Conservation (phyloP, 352 stramenopile genomes). For the Globisporangium barbulae region DNA sequence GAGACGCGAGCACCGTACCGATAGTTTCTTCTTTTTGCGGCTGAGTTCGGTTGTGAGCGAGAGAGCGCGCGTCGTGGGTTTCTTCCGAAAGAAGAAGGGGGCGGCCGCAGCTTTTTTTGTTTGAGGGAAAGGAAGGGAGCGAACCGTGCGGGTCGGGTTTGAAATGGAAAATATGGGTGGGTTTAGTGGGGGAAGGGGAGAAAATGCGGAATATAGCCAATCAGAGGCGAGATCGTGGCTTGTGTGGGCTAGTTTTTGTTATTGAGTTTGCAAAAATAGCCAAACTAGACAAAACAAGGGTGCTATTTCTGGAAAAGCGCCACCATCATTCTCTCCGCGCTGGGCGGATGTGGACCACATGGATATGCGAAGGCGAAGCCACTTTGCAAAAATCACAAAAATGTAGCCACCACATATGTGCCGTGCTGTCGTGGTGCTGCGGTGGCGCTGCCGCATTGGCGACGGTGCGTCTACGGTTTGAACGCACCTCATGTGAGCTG, state of each 20-base stretch:
- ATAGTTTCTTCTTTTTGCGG: conserved; percentile 14
- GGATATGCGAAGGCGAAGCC: conserved; percentile 8
- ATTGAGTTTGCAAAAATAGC: not conserved
- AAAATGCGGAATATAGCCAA: conserved; percentile 6
- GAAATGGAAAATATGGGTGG: conserved; percentile 7
- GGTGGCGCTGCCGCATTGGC: not conserved
- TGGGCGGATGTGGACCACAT: conserved; percentile 10
- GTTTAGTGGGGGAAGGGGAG: not conserved
- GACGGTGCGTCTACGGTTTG: not conserved
- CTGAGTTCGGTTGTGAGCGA: conserved; percentile 17
- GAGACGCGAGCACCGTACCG: not conserved
- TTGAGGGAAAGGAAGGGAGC: conserved; percentile 7
- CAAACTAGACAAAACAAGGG: not conserved
- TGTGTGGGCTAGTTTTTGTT: not conserved
- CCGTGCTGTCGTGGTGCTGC: not conserved
- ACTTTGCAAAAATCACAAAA: conserved; percentile 1
- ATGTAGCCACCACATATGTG: conserved; percentile 12
- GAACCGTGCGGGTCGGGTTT: not conserved
- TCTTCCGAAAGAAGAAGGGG: conserved; percentile 16
- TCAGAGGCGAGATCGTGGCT: conserved; percentile 10
- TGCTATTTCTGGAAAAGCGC: conserved; percentile 4
- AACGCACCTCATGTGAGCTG: not conserved
- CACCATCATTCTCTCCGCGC: conserved; percentile 6
- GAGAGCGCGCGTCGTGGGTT: conserved; percentile 1
- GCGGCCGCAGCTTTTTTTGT: conserved; percentile 10